Base-by-base conservation (phyloP, 768 basidiomycete genomes). In the Hydnum rufescens region DNA sequence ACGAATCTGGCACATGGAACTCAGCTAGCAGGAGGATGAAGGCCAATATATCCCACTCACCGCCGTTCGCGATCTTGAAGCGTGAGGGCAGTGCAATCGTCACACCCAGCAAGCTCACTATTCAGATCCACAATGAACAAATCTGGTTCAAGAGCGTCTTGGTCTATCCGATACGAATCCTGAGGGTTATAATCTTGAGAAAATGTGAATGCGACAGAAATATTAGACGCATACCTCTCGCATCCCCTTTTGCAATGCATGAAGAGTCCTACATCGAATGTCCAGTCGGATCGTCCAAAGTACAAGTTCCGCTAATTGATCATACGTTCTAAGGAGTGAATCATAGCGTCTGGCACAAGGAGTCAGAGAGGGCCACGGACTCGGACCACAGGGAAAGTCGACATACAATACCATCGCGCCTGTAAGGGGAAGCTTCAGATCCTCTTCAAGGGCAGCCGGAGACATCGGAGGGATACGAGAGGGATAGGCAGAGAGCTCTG, bases 61-160 rank as follows among this genome's bases (percentile, higher is more conserved):
- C 68, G 68, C 59, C 78, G 72, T 58, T 88, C 81, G 50, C 68
- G 70, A 48, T 68, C 66, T 0, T 80, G 76, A 19, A 96, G 64
- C 5, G 75, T 75, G 0, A 69, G 67, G 0, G 76, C 72, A 4
- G 78, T 70, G 53, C 75, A 71, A 53, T 83, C 85, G 55, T 92
- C 82, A 58, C 76, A 80, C 58, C 77, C 71, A 19, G 77, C 74
- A 2, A 97, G 67, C 57, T 90, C 83, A 5, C 70, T 69, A 58
- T 90, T 95, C 49, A 96, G 70, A 62, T 93, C 88, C 29, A 82
- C 70, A 49, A 95, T 73, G 61, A 88, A 79, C 5, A 86, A 77
- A 63, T 97, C 93, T 0, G 90, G 93, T 60, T 93, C 90, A n/a
- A 75, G 72, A 3, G 81, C 80, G 64, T 92, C 90, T 56, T 77